phyloP scores from a whole-genome alignment of 805 yeast species.

The Teunomyces cretensis region DNA sequence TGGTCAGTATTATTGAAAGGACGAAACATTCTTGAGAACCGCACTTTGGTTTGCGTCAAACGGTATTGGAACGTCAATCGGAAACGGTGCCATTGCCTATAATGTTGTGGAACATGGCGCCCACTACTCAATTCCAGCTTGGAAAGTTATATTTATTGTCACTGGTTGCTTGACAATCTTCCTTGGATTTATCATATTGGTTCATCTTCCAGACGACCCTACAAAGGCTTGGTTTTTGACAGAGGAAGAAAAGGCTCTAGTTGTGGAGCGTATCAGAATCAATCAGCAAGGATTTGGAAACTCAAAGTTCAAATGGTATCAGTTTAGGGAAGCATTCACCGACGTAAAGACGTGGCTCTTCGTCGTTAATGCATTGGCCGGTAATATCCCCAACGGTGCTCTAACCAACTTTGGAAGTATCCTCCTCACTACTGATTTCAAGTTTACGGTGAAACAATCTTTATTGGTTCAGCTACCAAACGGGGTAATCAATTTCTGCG shows the following conservation, averaged over 20 bases:
- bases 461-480: conserved; percentile 46
- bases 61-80: conserved; percentile 43
- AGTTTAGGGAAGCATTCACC: conserved; percentile 35
- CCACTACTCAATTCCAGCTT: conserved; percentile 46
- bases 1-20: conserved; percentile 33
- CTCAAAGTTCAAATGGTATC: conserved; percentile 35
- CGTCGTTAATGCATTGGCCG: conserved; percentile 24
- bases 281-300: conserved; percentile 47
- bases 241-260: conserved; percentile 29
- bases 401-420: conserved; percentile 36
- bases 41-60: conserved; percentile 37
- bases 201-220: conserved; percentile 60
- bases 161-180: conserved; percentile 59
- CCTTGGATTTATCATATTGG: conserved; percentile 45
- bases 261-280: conserved; percentile 51
- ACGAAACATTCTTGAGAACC: conserved; percentile 35
- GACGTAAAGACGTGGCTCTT: conserved; percentile 36
- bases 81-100: conserved; percentile 53
- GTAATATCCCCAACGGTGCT: conserved; percentile 40
- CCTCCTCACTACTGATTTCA: conserved; percentile 24
- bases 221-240: conserved; percentile 23
- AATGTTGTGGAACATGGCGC: conserved; percentile 29
- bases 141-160: conserved; percentile 61
- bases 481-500: conserved; percentile 49
- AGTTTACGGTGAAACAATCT: conserved; percentile 29